Percentiles rank a stretch among this genome's conserved stretches.
These are phyloP conservation scores for Quercus ilex DNA, from an alignment of 306 rosid genomes.

Conservation along the genomic window DNA sequence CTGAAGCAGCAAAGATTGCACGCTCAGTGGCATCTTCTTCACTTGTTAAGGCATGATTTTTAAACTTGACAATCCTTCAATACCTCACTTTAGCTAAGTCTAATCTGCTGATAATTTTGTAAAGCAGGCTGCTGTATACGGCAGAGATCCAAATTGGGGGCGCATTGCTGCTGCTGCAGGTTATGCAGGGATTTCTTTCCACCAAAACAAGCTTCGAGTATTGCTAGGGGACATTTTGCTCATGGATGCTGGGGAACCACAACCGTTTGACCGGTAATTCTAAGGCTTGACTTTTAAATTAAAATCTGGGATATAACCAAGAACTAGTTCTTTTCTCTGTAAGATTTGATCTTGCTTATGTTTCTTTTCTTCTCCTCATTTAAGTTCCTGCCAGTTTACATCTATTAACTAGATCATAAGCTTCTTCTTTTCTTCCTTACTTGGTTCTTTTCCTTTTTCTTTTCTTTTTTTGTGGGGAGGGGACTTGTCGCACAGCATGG, in stretches of 20 bases:
- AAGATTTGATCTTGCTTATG: too few relatives aligned
- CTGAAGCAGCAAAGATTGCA: slow-evolving; percentile 86
- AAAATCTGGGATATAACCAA: background rate
- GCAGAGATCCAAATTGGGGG: slow-evolving; percentile 99
- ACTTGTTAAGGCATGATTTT: slow-evolving; percentile 66
- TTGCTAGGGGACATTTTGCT: slow-evolving; percentile 74
- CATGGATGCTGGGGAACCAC: slow-evolving; percentile 90
- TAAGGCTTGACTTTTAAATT: background rate
- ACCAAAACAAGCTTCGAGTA: slow-evolving; percentile 69
- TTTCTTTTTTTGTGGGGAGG: too few relatives aligned
- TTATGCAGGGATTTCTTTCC: slow-evolving; percentile 74
- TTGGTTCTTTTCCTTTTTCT: background rate
- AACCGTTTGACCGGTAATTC: slow-evolving; percentile 63
- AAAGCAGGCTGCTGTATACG: slow-evolving; percentile 80
- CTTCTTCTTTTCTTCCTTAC: background rate
- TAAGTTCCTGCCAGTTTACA: too few relatives aligned
- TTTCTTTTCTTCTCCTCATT: too few relatives aligned
- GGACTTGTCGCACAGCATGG: background rate
- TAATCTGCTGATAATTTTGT: slow-evolving; percentile 14
- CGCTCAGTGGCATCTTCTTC: slow-evolving; percentile 90
- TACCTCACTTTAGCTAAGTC: background rate
- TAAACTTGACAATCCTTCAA: slow-evolving; percentile 8
- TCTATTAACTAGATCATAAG: too few relatives aligned
- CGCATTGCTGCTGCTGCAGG: slow-evolving; percentile 95
- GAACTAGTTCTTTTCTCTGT: too few relatives aligned